Conservation (phyloP, 1,284 basidiomycete species). For the Mycosarcoma mackinlayi region DNA sequence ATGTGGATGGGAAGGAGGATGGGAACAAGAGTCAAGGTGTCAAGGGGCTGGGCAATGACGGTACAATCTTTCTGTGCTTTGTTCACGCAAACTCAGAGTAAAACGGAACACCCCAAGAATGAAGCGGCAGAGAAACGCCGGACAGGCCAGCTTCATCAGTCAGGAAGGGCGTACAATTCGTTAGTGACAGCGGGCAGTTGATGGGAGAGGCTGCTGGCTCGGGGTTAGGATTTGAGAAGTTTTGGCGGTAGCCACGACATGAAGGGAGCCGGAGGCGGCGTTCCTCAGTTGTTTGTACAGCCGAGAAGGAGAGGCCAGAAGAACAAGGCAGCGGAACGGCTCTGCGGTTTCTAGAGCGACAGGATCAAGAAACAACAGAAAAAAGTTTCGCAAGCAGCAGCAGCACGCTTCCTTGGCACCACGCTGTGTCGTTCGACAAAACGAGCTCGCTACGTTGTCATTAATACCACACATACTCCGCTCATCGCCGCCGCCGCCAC, state of each 20-base stretch:
- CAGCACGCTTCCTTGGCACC: neutral
- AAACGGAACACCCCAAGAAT: neutral
- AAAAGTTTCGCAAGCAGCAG: neutral
- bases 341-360: neutral
- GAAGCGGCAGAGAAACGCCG: conserved; percentile 1
- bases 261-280: no score
- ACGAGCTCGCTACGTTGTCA: neutral
- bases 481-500: conserved; percentile 13
- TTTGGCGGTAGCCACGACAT: neutral
- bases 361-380: neutral
- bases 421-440: conserved; percentile 24
- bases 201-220: neutral
- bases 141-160: conserved; percentile 1
- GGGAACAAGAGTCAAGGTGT: neutral
- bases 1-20: conserved; percentile 2
- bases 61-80: neutral
- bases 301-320: neutral
- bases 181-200: neutral
- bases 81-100: neutral
- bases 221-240: conserved; percentile 9
- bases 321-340: conserved; percentile 1
- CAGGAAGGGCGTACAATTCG: neutral
- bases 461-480: conserved; percentile 5
- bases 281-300: conserved; percentile 9
- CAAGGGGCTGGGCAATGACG: neutral